A percentile compares a stretch with the other conserved stretches of the same genome.
phyloP scores from a whole-genome alignment of 257 asterid genomes.

The Fraxinus americana region DNA sequence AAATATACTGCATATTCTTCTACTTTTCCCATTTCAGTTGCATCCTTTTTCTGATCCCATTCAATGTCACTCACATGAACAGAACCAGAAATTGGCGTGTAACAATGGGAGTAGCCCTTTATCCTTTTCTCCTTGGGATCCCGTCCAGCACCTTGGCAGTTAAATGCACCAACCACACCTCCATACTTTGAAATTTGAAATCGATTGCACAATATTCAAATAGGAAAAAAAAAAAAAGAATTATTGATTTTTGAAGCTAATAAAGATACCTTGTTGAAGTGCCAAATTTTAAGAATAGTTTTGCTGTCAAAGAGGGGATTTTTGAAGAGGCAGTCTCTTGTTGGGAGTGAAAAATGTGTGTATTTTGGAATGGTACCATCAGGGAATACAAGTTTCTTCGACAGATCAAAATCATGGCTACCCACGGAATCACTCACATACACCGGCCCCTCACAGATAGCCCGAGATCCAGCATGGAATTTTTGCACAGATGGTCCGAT shows the following conservation, averaged over 20 bases:
- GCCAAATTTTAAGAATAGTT: constrained; percentile 74
- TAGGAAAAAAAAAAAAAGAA: no score
- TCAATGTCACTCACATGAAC: constrained; percentile 55
- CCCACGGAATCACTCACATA: constrained; percentile 75
- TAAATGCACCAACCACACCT: constrained; percentile 73
- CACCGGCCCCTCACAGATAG: constrained; percentile 76
- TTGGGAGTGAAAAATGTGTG: constrained; percentile 72
- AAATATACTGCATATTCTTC: constrained; percentile 61
- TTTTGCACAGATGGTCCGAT: constrained; percentile 63
- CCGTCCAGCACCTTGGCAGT: constrained; percentile 93
- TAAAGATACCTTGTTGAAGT: constrained; percentile 59
- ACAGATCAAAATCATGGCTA: constrained; percentile 69
- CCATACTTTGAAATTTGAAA: constrained; percentile 44
- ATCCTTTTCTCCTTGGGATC: constrained; percentile 69
- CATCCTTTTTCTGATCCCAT: constrained; percentile 59
- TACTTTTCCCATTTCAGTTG: constrained; percentile 47
- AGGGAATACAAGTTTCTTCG: constrained; percentile 52
- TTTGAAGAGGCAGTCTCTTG: constrained; percentile 77
- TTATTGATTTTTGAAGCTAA: not conserved
- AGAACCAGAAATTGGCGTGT: constrained; percentile 49
- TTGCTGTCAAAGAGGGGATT: constrained; percentile 73
- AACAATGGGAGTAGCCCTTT: constrained; percentile 66
- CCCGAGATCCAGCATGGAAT: constrained; percentile 78
- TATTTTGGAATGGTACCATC: constrained; percentile 76
- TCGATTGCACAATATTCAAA: not conserved